A percentile compares a stretch with the other conserved stretches of the same genome.
These are phyloP conservation scores for Fusarium succisae DNA, from an alignment of 2,329 filamentous ascomycete species.

Conservation along the genomic window DNA sequence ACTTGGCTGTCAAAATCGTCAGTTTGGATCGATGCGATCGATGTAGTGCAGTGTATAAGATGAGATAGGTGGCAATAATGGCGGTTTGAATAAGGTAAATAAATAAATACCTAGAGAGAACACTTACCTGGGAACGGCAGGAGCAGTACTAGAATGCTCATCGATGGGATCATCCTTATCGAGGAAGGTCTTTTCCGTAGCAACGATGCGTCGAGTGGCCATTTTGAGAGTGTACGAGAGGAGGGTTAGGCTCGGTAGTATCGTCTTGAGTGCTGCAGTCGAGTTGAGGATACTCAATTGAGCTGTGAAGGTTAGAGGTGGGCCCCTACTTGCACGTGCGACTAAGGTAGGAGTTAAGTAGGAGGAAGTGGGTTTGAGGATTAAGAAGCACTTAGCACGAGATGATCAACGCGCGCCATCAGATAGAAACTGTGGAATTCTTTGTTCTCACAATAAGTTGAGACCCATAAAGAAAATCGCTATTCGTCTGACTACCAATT, in stretches of 20 bases:
- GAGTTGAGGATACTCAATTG: slow-evolving; percentile 18
- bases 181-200: slow-evolving; percentile 72
- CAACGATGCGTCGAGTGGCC: slow-evolving; percentile 74
- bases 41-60: not conserved
- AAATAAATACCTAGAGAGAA: not conserved
- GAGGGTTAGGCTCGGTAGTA: slow-evolving; percentile 7
- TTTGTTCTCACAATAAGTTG: slow-evolving; percentile 9
- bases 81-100: not conserved
- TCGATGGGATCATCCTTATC: slow-evolving; percentile 64
- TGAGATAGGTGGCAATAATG: slow-evolving; percentile 5
- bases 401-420: not conserved
- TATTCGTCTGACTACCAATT: not conserved
- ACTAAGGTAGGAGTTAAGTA: not conserved
- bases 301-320: slow-evolving; percentile 10
- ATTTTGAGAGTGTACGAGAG: slow-evolving; percentile 55
- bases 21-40: not conserved
- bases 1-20: slow-evolving; percentile 67
- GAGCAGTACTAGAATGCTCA: slow-evolving; percentile 77
- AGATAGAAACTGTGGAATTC: not conserved
- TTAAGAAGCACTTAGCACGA: slow-evolving; percentile 20
- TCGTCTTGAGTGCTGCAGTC: slow-evolving; percentile 4
- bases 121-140: slow-evolving; percentile 82
- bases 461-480: not conserved
- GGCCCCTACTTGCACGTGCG: slow-evolving; percentile 42
- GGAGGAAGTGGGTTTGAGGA: not conserved